A percentile compares a stretch with the other conserved stretches of the same genome.
Conservation (phyloP, 345 rosid species). For the Populus tremula region DNA sequence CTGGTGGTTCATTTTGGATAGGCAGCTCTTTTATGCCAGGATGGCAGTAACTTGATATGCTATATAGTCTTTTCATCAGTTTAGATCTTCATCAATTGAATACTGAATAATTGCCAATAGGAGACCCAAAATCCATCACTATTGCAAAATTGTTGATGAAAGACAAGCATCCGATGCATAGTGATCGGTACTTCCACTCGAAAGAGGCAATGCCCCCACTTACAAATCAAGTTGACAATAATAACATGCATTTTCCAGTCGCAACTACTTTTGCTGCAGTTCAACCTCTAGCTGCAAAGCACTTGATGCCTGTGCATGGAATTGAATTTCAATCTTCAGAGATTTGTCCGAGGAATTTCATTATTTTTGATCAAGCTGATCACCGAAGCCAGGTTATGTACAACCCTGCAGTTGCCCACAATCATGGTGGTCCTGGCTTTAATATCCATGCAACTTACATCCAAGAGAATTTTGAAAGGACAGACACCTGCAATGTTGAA, state of each 20-base stretch:
- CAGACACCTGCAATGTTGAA: slow-evolving; percentile 29
- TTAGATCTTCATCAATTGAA: slow-evolving; percentile 28
- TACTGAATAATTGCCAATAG: slow-evolving; percentile 27
- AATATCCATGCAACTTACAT: slow-evolving; percentile 34
- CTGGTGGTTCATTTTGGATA: slow-evolving; percentile 31
- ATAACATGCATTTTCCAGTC: slow-evolving; percentile 40
- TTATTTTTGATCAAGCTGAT: slow-evolving; percentile 63
- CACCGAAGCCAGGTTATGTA: slow-evolving; percentile 68
- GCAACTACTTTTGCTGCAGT: slow-evolving; percentile 46
- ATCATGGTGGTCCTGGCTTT: slow-evolving; percentile 42
- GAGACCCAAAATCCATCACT: slow-evolving; percentile 24
- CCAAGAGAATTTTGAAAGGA: slow-evolving; percentile 39
- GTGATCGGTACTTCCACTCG: slow-evolving; percentile 34
- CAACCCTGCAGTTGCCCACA: slow-evolving; percentile 68
- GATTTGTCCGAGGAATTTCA: slow-evolving; percentile 24
- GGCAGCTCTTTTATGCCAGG: slow-evolving; percentile 29
- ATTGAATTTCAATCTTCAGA: slow-evolving; percentile 69
- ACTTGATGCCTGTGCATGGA: slow-evolving; percentile 46
- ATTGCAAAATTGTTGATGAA: slow-evolving; percentile 14
- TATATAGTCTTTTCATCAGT: slow-evolving; percentile 24
- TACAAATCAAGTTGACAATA: slow-evolving; percentile 44
- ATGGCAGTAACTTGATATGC: slow-evolving; percentile 41
- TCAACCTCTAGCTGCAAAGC: slow-evolving; percentile 54
- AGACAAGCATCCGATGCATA: slow-evolving; percentile 48
- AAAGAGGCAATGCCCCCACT: slow-evolving; percentile 33